Evolutionary conservation across 306 rosid genomes (phyloP), one percentile per base, ranked within the genome.

Genomic region (Sicyos edulis): DNA sequence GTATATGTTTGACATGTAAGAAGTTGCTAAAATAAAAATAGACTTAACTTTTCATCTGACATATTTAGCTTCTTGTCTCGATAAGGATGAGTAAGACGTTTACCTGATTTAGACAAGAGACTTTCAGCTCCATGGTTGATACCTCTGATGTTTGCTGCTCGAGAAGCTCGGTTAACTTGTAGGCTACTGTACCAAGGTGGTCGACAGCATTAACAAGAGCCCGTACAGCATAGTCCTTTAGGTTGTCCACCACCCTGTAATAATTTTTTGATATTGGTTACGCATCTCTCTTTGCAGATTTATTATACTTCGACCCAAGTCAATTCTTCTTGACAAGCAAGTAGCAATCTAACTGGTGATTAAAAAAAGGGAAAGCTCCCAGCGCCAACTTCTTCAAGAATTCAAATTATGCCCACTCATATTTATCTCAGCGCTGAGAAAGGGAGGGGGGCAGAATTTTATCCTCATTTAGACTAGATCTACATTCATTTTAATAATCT

Each of bases 111-210:
- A 92, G 62, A 32, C 86, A 81, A 78, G 88, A 84, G 70, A 87
- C 84, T 74, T 86, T 90, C 72, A 86, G 77, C 76, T 87, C 91
- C 89, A 86, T 86, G 54, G 88, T 77, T 72, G 96, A 87, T 78
- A 88, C 80, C 52, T 90, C 93, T 57, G 66, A 63, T 11, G 90
- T 77, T 85, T 90, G 91, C 87, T 92, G 88, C 75, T 90, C 98
- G 54, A 92, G 79, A 77, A 90, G 90, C 80, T 88, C 90, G 0
- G 84, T 83, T 75, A 92, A 84, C 84, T 92, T 92, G 91, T 80
- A 90, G 55, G 96, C 93, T n/a, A 92, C 98, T 6, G 98, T 92
- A 79, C 98, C 98, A 70, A 92, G 96, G 85, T 92, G 96, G 87
- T 90, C 98, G 56, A 92, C 96, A 16, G 95, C 95, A 77, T 93